Evolutionary conservation across 129 eudicot genomes (phyloP), one percentile per base, ranked within the genome.

Genomic region (Chrysanthemum lavandulifolium): DNA sequence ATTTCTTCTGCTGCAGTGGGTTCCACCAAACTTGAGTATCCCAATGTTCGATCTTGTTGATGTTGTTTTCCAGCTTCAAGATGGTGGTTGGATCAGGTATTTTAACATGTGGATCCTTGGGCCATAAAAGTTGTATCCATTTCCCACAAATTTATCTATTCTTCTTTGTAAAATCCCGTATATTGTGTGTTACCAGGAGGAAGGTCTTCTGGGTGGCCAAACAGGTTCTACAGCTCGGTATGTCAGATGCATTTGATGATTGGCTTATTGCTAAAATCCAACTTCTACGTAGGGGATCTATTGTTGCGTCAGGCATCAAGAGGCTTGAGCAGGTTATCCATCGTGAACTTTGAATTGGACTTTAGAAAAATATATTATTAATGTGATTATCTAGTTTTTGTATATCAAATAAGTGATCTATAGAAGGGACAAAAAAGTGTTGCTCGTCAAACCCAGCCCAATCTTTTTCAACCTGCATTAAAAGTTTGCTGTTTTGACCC

Each of bases 181-280:
- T 69, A 57, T 43, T 27, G 31, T 76, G 81, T 71, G 45, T 79
- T 81, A 31, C 61, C 76, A 95, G 99, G 85, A 81, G 99, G 73
- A 90, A 90, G 76, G 87, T 94, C 69, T 90, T 95, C 68, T 95
- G 99, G 99, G 97, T 95, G 74, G 99, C 87, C 50, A 95, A 95
- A 63, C 99, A 95, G 82, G 89, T 95, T 49, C 75, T 95, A 69
- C 99, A 95, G 63, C 76, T 95, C 72, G 99, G 99, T 62, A 95
- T 95, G 99, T 94, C 97, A 6, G 99, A 95, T 73, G 99, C 99
- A 21, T 87, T 95, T 75, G 99, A 95, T 86, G 99, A 95, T 83
- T 95, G 99, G 99, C 68, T 95, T 78, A 84, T 95, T 76, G 96
- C 86, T 77, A 95, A 90, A 89, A 85, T 95, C 61, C 99, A 86